Base-by-base conservation (phyloP, 108 stramenopile genomes). In the Aurantiochytrium sp. region DNA sequence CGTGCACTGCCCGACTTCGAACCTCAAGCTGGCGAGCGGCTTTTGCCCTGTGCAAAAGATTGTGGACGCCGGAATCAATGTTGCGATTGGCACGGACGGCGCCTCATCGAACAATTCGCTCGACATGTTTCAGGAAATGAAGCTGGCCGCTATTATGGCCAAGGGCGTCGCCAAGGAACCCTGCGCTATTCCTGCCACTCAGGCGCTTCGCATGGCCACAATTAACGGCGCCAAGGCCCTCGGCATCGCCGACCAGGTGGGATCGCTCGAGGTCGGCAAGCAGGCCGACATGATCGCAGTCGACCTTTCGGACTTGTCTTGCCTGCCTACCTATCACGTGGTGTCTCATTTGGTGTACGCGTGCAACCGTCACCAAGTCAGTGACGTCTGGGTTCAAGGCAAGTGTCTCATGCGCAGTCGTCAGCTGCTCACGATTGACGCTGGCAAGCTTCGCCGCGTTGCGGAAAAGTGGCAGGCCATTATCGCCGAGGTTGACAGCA, bases 1-100 rank as follows among this genome's bases (percentile, higher is more conserved):
- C 49, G 89, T 90, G 57, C 89, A 90, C 76, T 90, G 89, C 89
- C 89, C 89, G 35, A 44, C 44, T 35, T 90, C 89, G 88, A 90
- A 90, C 89, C 58, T 90, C 44, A 87, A 90, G 83, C 64, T 90
- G 6, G 89, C 87, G 14, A 47, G 44, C n/a, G 89, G 89, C 44
- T 87, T 90, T 4, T 90, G 83, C 60, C 89, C 88, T 28, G 83
- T 90, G 42, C 29, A 8, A 18, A 43, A 87, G 14, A 35, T 90
- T 25, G 5, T 49, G 5, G 49, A 87, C 14, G 89, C 89, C 16
- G 89, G 89, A 4, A 58, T 90, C 44, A 90, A 90, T 58, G 89
- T 90, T 5, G 72, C 76, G 19, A 55, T 90, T 29, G 89, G 89
- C 28, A 90, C 89, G 45, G 89, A 90, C 60, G 89, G 88, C 3